phyloP scores from a whole-genome alignment of 208 protist species.

The Acanthamoeba healyi region DNA sequence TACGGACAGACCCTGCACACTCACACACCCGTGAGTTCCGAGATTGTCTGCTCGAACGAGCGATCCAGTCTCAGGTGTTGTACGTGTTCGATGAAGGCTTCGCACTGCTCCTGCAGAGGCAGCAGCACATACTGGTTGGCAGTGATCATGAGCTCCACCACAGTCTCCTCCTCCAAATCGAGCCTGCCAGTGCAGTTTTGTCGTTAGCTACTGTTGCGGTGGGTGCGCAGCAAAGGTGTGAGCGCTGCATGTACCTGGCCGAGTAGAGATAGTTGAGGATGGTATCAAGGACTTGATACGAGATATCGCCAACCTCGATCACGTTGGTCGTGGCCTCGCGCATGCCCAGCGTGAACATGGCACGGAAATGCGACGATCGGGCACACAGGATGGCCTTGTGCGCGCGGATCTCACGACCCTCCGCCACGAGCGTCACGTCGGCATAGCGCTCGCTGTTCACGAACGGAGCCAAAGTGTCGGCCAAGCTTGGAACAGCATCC shows the following conservation, averaged over 20 bases:
- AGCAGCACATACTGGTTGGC: constrained; percentile 6
- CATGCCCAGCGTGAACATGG: neutral
- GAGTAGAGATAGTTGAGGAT: constrained; percentile 15
- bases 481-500: too few relatives aligned
- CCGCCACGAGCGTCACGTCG: neutral
- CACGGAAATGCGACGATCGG: neutral
- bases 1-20: neutral
- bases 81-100: constrained; percentile 30
- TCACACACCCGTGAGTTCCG: too few relatives aligned
- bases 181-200: too few relatives aligned
- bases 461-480: neutral
- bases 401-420: neutral
- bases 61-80: too few relatives aligned
- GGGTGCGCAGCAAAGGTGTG: too few relatives aligned
- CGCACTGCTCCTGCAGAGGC: constrained; percentile 2
- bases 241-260: neutral
- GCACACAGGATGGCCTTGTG: neutral
- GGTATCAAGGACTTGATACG: neutral
- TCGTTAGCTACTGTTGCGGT: neutral
- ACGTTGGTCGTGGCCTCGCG: neutral
- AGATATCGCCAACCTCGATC: neutral
- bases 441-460: neutral
- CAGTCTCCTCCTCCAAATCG: neutral
- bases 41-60: too few relatives aligned
- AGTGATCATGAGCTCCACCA: constrained; percentile 18